phyloP scores from a whole-genome alignment of 345 rosid genomes.

The Leavenworthia alabamica region DNA sequence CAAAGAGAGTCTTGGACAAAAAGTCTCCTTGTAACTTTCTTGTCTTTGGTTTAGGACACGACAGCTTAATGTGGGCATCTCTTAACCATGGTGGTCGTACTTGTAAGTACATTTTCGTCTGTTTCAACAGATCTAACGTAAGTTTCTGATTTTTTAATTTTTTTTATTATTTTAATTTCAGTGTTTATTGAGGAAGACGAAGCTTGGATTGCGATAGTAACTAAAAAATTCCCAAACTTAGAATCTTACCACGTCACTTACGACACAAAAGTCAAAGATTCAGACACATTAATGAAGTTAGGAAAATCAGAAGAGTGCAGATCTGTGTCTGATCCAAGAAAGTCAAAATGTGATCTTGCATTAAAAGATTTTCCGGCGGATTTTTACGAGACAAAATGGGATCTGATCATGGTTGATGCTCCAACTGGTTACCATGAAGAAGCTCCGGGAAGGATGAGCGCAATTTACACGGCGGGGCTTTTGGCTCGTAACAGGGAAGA shows the following conservation, averaged over 20 bases:
- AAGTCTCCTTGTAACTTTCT: conserved; percentile 89
- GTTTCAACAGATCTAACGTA: not conserved
- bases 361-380: conserved; percentile 65
- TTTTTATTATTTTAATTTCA: too few species aligned
- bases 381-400: conserved; percentile 73
- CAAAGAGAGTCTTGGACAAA: conserved; percentile 51
- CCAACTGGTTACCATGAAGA: conserved; percentile 77
- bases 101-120: conserved; percentile 23
- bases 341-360: conserved; percentile 69
- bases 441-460: conserved; percentile 90
- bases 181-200: conserved; percentile 87
- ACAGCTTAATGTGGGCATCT: conserved; percentile 87
- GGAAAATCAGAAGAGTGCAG: conserved; percentile 66
- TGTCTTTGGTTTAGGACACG: conserved; percentile 90
- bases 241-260: conserved; percentile 72
- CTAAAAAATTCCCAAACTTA: conserved; percentile 50
- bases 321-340: conserved; percentile 55
- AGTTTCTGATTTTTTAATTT: too few species aligned
- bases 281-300: conserved; percentile 52
- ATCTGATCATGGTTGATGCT: conserved; percentile 88
- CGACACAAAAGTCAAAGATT: conserved; percentile 68
- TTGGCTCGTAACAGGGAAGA: conserved; percentile 69
- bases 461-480: conserved; percentile 79
- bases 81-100: conserved; percentile 88
- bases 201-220: conserved; percentile 68